Evolutionary conservation across 1,139 yeast species (phyloP).

Genomic region (Candida sp.): DNA sequence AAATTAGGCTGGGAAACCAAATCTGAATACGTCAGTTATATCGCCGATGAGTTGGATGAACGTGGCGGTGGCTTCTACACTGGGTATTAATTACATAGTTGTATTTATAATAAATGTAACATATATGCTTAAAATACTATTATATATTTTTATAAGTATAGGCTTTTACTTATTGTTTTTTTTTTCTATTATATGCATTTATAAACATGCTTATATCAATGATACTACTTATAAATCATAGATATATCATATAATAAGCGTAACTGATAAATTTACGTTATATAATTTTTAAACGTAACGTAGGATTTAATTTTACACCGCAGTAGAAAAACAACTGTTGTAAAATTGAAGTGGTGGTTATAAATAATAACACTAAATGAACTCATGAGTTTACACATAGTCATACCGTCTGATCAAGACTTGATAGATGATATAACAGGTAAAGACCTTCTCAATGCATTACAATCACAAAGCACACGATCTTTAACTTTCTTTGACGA

Average conservation of each 20-base stretch:
- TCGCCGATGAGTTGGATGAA: conserved; percentile 37
- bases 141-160: too few species aligned
- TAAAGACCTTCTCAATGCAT: conserved; percentile 1
- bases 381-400: conserved; percentile 8
- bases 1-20: conserved; percentile 87
- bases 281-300: too few species aligned
- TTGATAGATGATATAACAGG: conserved; percentile 1
- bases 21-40: conserved; percentile 57
- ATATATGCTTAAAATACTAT: too few species aligned
- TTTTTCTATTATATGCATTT: too few species aligned
- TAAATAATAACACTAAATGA: background rate
- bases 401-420: conserved; percentile 7
- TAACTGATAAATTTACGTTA: too few species aligned
- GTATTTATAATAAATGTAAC: too few species aligned
- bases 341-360: too few species aligned
- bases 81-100: conserved; percentile 24
- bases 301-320: too few species aligned
- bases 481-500: conserved; percentile 35
- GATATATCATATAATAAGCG: too few species aligned
- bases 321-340: too few species aligned
- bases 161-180: too few species aligned
- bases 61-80: conserved; percentile 42
- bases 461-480: conserved; percentile 3
- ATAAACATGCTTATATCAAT: too few species aligned
- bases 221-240: background rate